Percentiles rank a stretch among this genome's conserved stretches.
phyloP scores from a whole-genome alignment of 305 asterid genomes.

The Fraxinus baroniana region DNA sequence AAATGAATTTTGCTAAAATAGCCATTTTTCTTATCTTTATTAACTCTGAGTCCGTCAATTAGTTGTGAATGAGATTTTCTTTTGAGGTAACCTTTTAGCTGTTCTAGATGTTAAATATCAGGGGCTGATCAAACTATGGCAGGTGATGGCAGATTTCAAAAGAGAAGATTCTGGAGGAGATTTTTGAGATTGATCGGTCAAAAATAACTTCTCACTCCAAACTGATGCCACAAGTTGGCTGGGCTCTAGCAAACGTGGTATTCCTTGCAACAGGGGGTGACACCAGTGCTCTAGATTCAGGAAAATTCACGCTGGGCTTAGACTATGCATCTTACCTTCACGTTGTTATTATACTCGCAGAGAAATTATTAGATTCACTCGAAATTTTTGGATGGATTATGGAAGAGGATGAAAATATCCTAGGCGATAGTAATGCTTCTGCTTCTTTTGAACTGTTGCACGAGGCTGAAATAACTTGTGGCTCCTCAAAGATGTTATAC shows the following conservation, averaged over 20 bases:
- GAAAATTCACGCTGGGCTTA: conserved; percentile 57
- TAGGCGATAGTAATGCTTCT: conserved; percentile 35
- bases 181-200: conserved; percentile 58
- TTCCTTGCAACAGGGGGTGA: conserved; percentile 68
- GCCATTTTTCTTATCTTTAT: not conserved
- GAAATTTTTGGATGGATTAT: conserved; percentile 43
- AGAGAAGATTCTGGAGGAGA: conserved; percentile 67
- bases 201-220: conserved; percentile 32
- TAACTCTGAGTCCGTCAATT: conserved; percentile 7
- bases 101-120: conserved; percentile 32
- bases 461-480: conserved; percentile 47
- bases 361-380: conserved; percentile 53
- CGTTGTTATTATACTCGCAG: conserved; percentile 61
- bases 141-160: conserved; percentile 91
- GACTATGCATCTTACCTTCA: conserved; percentile 63
- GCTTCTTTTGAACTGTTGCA: conserved; percentile 29
- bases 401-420: conserved; percentile 47
- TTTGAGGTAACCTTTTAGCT: conserved; percentile 24
- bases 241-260: conserved; percentile 83
- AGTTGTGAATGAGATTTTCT: conserved; percentile 13
- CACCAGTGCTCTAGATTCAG: conserved; percentile 42
- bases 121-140: conserved; percentile 83
- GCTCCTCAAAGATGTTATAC: conserved; percentile 57
- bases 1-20: conserved; percentile 13
- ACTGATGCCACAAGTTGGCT: conserved; percentile 68